A percentile compares a stretch with the other conserved stretches of the same genome.
These are phyloP conservation scores for Alternaria alternata DNA, from an alignment of 2,329 filamentous ascomycete species.

Conservation along the genomic window DNA sequence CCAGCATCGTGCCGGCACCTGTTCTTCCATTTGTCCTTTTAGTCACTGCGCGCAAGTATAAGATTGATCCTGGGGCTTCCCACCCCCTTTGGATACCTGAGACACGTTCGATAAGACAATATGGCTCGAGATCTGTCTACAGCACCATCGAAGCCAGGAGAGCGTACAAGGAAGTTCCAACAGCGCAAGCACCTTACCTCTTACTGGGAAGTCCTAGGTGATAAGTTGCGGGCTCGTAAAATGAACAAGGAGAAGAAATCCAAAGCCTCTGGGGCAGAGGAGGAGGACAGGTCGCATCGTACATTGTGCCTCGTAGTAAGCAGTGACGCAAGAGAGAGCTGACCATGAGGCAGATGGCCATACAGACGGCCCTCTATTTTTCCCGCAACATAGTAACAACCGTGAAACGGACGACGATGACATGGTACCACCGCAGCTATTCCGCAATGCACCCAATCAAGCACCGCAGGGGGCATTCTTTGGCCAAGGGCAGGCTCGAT, in stretches of 20 bases:
- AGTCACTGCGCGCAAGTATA: background rate
- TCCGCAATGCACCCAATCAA: background rate
- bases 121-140: background rate
- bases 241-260: background rate
- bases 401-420: background rate
- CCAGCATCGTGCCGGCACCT: background rate
- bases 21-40: background rate
- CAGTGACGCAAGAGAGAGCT: background rate
- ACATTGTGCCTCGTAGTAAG: background rate
- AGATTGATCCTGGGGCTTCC: background rate
- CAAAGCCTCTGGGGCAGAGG: background rate
- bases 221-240: background rate
- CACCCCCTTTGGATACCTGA: background rate
- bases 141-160: background rate
- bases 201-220: background rate
- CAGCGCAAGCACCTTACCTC: background rate
- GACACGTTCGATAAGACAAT: background rate
- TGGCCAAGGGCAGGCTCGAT: background rate
- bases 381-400: background rate
- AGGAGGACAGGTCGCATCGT: background rate
- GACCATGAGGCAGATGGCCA: background rate
- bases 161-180: background rate
- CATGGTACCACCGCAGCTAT: background rate
- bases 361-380: background rate
- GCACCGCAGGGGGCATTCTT: background rate